phyloP scores from a whole-genome alignment of 2,329 filamentous ascomycete genomes.

The Stagonosporopsis chrysanthemi region DNA sequence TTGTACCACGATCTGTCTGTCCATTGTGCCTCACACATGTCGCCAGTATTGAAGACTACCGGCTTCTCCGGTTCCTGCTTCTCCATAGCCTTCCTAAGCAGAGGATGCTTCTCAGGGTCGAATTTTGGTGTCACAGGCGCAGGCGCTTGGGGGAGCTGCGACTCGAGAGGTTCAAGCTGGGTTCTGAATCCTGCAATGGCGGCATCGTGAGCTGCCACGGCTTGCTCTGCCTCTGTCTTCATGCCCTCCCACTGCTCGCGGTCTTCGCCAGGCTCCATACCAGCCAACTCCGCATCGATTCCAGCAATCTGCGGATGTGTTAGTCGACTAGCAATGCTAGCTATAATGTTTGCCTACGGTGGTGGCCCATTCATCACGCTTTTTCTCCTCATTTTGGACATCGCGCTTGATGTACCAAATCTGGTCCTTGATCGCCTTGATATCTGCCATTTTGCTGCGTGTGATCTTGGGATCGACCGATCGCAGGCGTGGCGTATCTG shows the following conservation, averaged over 20 bases:
- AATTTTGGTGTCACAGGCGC: slow-evolving; percentile 64
- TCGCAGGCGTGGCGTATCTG: background rate
- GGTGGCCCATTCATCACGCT: slow-evolving; percentile 29
- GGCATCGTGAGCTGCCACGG: slow-evolving; percentile 80
- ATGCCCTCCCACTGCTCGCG: slow-evolving; percentile 83
- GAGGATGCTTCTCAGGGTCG: slow-evolving; percentile 81
- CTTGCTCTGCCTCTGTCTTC: slow-evolving; percentile 80
- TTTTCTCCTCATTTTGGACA: slow-evolving; percentile 30
- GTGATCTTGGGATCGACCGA: too few relatives aligned
- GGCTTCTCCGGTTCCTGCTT: slow-evolving; percentile 44
- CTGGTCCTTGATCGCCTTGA: slow-evolving; percentile 37
- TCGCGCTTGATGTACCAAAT: slow-evolving; percentile 38
- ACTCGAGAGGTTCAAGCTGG: slow-evolving; percentile 68
- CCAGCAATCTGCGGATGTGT: slow-evolving; percentile 8
- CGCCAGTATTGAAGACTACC: slow-evolving; percentile 81
- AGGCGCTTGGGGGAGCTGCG: slow-evolving; percentile 54
- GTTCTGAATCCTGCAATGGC: slow-evolving; percentile 71
- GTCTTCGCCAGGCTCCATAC: slow-evolving; percentile 73
- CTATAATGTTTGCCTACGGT: slow-evolving; percentile 12
- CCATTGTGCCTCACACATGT: slow-evolving; percentile 91
- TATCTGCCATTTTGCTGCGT: slow-evolving; percentile 30
- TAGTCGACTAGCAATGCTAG: background rate
- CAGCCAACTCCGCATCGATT: slow-evolving; percentile 10
- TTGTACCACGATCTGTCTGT: slow-evolving; percentile 90
- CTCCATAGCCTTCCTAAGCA: slow-evolving; percentile 63